These are phyloP conservation scores for Fusarium newnesense DNA, from an alignment of 2,329 filamentous ascomycete species.

Conservation along the genomic window DNA sequence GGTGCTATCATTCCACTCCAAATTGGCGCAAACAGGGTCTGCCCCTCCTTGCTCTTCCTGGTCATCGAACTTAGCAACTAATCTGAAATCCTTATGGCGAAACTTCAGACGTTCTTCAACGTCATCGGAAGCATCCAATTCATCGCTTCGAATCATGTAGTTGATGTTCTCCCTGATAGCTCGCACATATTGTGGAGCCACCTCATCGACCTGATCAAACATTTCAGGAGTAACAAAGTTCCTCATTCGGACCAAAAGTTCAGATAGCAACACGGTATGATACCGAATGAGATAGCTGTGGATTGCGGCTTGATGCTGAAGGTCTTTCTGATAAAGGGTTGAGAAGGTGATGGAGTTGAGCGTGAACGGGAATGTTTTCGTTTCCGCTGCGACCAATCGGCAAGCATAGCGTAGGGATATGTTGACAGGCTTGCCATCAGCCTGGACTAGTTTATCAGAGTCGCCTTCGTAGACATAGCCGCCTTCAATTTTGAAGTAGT, in stretches of 20 bases:
- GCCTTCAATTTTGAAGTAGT: not conserved
- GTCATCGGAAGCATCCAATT: no score
- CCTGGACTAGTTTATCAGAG: not conserved
- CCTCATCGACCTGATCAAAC: not conserved
- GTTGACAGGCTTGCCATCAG: not conserved
- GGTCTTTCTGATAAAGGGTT: not conserved
- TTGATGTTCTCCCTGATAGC: no score
- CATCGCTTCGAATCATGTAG: no score
- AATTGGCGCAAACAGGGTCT: no score
- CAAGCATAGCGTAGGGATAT: not conserved
- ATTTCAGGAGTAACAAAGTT: not conserved
- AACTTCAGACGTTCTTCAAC: no score
- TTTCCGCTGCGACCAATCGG: not conserved
- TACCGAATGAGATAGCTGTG: not conserved
- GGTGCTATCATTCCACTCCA: not conserved
- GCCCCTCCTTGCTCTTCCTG: no score
- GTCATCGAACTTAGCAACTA: no score
- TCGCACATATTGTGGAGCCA: not conserved
- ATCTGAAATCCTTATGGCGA: not conserved
- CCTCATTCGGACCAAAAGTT: not conserved
- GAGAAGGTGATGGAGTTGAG: not conserved
- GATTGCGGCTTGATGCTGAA: not conserved
- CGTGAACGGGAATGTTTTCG: not conserved
- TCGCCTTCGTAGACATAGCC: not conserved
- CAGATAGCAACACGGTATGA: not conserved